A percentile compares a stretch with the other conserved stretches of the same genome.
Evolutionary conservation across 352 stramenopile species (phyloP).

Genomic region (Salisapilia sapeloensis): DNA sequence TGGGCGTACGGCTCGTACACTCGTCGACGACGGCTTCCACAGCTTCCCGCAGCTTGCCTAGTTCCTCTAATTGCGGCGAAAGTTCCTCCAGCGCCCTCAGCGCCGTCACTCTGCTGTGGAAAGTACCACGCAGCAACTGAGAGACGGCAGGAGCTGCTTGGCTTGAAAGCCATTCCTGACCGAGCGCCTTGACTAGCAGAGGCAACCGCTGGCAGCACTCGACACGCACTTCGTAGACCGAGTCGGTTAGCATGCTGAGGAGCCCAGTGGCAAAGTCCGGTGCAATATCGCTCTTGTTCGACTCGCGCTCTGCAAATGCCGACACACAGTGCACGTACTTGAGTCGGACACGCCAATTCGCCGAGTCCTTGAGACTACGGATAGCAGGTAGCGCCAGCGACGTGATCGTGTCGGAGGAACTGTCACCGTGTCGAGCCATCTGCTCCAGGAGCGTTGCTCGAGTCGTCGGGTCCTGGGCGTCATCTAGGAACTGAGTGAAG

Average conservation of each 20-base stretch:
- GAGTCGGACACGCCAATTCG: slow-evolving; percentile 67
- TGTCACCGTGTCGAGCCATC: slow-evolving; percentile 61
- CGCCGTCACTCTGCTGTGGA: slow-evolving; percentile 51
- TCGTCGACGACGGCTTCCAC: slow-evolving; percentile 51
- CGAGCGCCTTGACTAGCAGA: slow-evolving; percentile 45
- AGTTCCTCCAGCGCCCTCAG: slow-evolving; percentile 51
- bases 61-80: slow-evolving; percentile 31
- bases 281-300: slow-evolving; percentile 31
- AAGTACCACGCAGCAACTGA: slow-evolving; percentile 49
- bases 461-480: slow-evolving; percentile 63
- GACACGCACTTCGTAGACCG: slow-evolving; percentile 54
- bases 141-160: slow-evolving; percentile 47
- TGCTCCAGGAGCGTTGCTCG: slow-evolving; percentile 68
- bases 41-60: slow-evolving; percentile 52
- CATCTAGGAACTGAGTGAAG: slow-evolving; percentile 66
- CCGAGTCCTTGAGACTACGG: slow-evolving; percentile 39
- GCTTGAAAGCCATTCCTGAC: slow-evolving; percentile 53
- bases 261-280: slow-evolving; percentile 55
- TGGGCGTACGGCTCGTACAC: slow-evolving; percentile 62
- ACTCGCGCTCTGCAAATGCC: slow-evolving; percentile 57
- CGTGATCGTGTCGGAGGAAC: slow-evolving; percentile 35
- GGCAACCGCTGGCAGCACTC: slow-evolving; percentile 44
- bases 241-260: slow-evolving; percentile 44
- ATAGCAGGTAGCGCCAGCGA: slow-evolving; percentile 57
- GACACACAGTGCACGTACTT: slow-evolving; percentile 77